phyloP scores from a whole-genome alignment of 2,329 filamentous ascomycete species.

The Aspergillus sp. region DNA sequence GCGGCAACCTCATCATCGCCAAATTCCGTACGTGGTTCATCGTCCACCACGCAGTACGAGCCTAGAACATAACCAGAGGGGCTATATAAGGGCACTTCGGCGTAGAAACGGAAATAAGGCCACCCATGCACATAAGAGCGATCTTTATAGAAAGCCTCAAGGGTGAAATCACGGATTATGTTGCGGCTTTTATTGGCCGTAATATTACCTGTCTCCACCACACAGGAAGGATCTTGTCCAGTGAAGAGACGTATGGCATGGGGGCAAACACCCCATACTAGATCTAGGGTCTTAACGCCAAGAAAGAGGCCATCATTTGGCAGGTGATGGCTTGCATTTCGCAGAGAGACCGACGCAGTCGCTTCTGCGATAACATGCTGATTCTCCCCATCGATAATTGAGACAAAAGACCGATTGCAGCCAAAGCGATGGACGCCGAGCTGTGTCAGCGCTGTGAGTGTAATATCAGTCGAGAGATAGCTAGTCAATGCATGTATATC shows the following conservation, averaged over 20 bases:
- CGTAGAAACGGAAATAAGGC: conserved; percentile 43
- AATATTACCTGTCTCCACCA: conserved; percentile 1
- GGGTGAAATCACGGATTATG: conserved; percentile 32
- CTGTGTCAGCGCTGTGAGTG: conserved; percentile 44
- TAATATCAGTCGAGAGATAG: conserved; percentile 11
- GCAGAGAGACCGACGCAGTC: conserved; percentile 30
- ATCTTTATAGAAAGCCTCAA: conserved; percentile 29
- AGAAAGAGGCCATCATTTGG: conserved; percentile 13
- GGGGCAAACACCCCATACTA: conserved; percentile 10
- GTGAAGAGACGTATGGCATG: background rate
- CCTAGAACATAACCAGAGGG: conserved; percentile 50
- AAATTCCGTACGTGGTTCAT: conserved; percentile 43
- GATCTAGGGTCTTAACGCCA: conserved; percentile 7
- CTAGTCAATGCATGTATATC: background rate
- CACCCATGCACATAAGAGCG: conserved; percentile 25
- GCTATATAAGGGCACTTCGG: conserved; percentile 53
- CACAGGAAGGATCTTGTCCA: background rate
- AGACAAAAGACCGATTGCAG: conserved; percentile 38
- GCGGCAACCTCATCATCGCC: conserved; percentile 30
- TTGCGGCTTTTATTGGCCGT: conserved; percentile 9
- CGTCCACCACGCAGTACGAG: conserved; percentile 51
- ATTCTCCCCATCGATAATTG: conserved; percentile 40
- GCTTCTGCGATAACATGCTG: conserved; percentile 47
- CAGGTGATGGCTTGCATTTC: conserved; percentile 8
- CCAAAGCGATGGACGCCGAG: conserved; percentile 39